These are phyloP conservation scores for Galeopsis tetrahit DNA, from an alignment of 257 asterid species.

Conservation along the genomic window DNA sequence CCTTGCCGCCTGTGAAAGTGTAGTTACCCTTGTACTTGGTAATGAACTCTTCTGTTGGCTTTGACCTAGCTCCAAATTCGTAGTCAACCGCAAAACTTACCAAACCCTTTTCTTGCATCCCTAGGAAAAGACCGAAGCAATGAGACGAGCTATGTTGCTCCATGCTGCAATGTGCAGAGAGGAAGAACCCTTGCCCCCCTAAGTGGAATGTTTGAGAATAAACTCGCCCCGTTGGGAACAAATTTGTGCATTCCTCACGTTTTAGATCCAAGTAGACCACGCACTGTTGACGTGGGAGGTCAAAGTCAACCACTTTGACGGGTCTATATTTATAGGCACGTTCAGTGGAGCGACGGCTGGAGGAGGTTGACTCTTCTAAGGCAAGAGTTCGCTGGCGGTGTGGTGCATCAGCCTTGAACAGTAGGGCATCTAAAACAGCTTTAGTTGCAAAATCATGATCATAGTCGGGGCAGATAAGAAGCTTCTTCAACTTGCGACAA, in stretches of 20 bases:
- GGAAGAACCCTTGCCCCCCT: conserved; percentile 95
- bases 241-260: conserved; percentile 67
- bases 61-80: conserved; percentile 82
- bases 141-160: conserved; percentile 85
- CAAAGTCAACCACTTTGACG: conserved; percentile 83
- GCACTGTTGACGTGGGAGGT: conserved; percentile 78
- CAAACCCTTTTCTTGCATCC: conserved; percentile 91
- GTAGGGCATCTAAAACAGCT: conserved; percentile 74
- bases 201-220: conserved; percentile 92
- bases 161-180: conserved; percentile 94
- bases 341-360: conserved; percentile 61
- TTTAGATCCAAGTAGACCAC: conserved; percentile 87
- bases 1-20: conserved; percentile 85
- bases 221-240: conserved; percentile 79
- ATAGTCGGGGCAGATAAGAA: conserved; percentile 70
- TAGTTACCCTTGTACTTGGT: conserved; percentile 88
- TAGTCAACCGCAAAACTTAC: conserved; percentile 81
- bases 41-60: conserved; percentile 68
- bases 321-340: conserved; percentile 86
- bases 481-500: conserved; percentile 70
- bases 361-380: conserved; percentile 55
- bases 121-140: conserved; percentile 87
- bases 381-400: conserved; percentile 71
- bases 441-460: conserved; percentile 63
- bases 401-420: conserved; percentile 79